Base-by-base conservation (phyloP, 306 rosid species). In the Trifolium subterraneum region DNA sequence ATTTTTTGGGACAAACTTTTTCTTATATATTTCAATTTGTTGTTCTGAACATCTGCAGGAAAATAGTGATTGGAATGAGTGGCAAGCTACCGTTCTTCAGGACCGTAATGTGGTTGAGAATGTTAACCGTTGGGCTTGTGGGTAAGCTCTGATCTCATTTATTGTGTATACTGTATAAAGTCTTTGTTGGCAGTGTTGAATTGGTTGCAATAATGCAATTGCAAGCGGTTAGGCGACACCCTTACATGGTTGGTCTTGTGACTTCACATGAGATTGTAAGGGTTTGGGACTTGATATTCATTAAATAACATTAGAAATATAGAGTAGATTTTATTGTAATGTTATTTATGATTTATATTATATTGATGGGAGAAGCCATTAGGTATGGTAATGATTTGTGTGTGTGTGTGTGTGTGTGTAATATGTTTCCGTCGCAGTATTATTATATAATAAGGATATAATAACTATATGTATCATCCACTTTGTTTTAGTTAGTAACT, bases 121-220 rank as follows among this genome's bases (percentile, higher is more conserved):
- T 74, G 98, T 95, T 45, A 87, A 86, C 73, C 83, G 89, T 63
- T 95, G 99, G 99, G 93, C 90, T 80, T 95, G 99, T 22, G 99
- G 99, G 99, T 95, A 86, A 82, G 92, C 78, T 71, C 41, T 72
- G 39, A 60, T 45, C 69, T 67, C 66, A 59, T 54, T 41, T 68
- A 68, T 48, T 58, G 13, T 10, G 58, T 16, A 27, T 70, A 25
- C 10, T 10, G 58, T 16, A 27, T 70, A 25, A 45, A 14, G 38
- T 72, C 19, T 39, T 55, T 70, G 50, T 68, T 15, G 27, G 75
- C 19, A 14, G 25, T 56, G n/a, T 76, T 79, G 61, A 67, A 18
- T 74, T 74, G 56, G 42, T 52, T 59, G 33, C 56, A 62, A 41
- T 41, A 42, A 36, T 76, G 29, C 65, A 23, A 6, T 36, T 73